These are phyloP conservation scores for Zygotorulaspora florentina DNA, from an alignment of 805 yeast species.

Conservation along the genomic window DNA sequence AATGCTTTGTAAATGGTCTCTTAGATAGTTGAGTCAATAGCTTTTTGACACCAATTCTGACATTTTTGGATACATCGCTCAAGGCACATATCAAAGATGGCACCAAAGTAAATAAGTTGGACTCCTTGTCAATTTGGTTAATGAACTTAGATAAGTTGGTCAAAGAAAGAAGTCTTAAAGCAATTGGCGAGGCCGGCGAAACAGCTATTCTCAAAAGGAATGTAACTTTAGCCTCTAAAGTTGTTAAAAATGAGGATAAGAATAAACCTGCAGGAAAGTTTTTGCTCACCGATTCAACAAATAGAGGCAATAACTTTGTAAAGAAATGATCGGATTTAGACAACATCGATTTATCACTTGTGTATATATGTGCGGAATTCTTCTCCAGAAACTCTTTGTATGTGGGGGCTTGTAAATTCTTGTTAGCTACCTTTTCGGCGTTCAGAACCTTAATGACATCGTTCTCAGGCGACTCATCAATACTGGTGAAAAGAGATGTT, in stretches of 20 bases:
- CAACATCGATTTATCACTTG: conserved; percentile 33
- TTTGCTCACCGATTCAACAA: conserved; percentile 43
- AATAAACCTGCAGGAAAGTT: conserved; percentile 34
- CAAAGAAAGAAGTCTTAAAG: conserved; percentile 50
- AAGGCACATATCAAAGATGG: conserved; percentile 58
- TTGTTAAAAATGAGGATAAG: conserved; percentile 35
- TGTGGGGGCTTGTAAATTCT: conserved; percentile 20
- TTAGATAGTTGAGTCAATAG: conserved; percentile 38
- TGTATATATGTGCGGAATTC: conserved; percentile 26
- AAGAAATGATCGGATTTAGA: conserved; percentile 40
- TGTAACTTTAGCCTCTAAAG: conserved; percentile 46
- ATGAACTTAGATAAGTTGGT: conserved; percentile 37
- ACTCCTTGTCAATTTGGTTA: conserved; percentile 35
- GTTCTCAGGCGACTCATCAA: conserved; percentile 24
- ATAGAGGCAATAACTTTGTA: conserved; percentile 39
- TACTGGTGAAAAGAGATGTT: conserved; percentile 46
- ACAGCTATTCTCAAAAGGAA: conserved; percentile 55
- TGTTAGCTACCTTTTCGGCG: conserved; percentile 26
- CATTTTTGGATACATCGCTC: conserved; percentile 44
- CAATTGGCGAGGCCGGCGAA: conserved; percentile 55
- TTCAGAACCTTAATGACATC: conserved; percentile 31
- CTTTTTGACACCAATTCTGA: conserved; percentile 45
- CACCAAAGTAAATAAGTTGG: conserved; percentile 48
- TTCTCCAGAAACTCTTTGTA: conserved; percentile 33
- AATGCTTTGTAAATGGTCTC: conserved; percentile 39